phyloP scores from a whole-genome alignment of 1,284 basidiomycete genomes.

The Neolentinus lepideus region DNA sequence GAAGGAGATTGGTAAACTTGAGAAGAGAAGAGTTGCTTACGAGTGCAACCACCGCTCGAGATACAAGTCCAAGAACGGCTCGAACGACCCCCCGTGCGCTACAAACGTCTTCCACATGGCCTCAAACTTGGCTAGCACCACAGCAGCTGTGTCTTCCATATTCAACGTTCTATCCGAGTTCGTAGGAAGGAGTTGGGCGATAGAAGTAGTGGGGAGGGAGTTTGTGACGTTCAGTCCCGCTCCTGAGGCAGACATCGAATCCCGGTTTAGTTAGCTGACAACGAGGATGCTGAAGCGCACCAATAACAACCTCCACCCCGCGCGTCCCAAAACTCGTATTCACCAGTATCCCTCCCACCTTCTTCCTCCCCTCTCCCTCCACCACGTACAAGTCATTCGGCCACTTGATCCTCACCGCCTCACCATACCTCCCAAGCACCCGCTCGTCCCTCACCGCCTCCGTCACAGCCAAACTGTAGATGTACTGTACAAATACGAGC shows the following conservation, averaged over 20 bases:
- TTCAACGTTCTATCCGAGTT: slow-evolving; percentile 35
- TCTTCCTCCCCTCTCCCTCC: slow-evolving; percentile 48
- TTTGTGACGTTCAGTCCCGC: slow-evolving; percentile 90
- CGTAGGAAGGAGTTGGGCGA: slow-evolving; percentile 59
- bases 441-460: slow-evolving; percentile 63
- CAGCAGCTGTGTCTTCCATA: slow-evolving; percentile 73
- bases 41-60: slow-evolving; percentile 82
- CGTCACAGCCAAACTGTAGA: slow-evolving; percentile 86
- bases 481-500: slow-evolving; percentile 94
- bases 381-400: slow-evolving; percentile 93
- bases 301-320: slow-evolving; percentile 74
- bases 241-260: too few relatives aligned
- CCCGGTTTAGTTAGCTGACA: not conserved
- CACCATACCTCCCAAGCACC: slow-evolving; percentile 49
- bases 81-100: slow-evolving; percentile 57
- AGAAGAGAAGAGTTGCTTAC: slow-evolving; percentile 39
- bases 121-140: slow-evolving; percentile 77
- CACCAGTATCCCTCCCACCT: slow-evolving; percentile 89
- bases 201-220: slow-evolving; percentile 75
- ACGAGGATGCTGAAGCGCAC: slow-evolving; percentile 32
- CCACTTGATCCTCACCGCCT: slow-evolving; percentile 85
- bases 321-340: slow-evolving; percentile 79
- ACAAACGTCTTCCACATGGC: slow-evolving; percentile 73
- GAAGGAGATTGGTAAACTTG: too few relatives aligned
- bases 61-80: slow-evolving; percentile 76